phyloP scores from a whole-genome alignment of 2,329 filamentous ascomycete species.

The Metarhizium anisopliae region DNA sequence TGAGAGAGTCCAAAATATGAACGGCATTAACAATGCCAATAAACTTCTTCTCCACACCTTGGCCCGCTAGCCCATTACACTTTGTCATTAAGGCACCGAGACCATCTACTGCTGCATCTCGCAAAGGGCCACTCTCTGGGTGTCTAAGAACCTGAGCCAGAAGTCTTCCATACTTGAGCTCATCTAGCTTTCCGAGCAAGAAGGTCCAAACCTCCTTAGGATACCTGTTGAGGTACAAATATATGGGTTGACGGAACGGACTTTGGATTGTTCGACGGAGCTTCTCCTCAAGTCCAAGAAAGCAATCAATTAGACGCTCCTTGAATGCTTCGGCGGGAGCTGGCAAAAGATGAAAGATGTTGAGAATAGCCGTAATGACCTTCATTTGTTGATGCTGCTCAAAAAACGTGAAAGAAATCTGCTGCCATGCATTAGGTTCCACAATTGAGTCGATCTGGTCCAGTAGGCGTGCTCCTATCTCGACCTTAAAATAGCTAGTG shows the following conservation, averaged over 20 bases:
- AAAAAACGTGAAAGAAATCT: slow-evolving; percentile 88
- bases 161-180: slow-evolving; percentile 82
- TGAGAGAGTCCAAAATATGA: slow-evolving; percentile 74
- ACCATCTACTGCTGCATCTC: slow-evolving; percentile 66
- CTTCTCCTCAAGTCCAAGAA: slow-evolving; percentile 79
- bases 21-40: slow-evolving; percentile 77
- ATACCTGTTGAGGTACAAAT: slow-evolving; percentile 90
- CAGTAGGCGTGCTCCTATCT: slow-evolving; percentile 86
- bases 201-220: slow-evolving; percentile 78
- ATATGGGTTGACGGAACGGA: slow-evolving; percentile 82
- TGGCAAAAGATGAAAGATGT: slow-evolving; percentile 94
- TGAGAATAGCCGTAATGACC: slow-evolving; percentile 87
- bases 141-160: slow-evolving; percentile 79
- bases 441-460: slow-evolving; percentile 91
- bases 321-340: slow-evolving; percentile 86
- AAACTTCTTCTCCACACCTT: slow-evolving; percentile 60
- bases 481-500: slow-evolving; percentile 98
- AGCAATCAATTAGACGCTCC: slow-evolving; percentile 77
- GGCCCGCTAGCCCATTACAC: slow-evolving; percentile 53
- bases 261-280: slow-evolving; percentile 82
- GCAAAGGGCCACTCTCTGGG: slow-evolving; percentile 62
- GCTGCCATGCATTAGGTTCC: slow-evolving; percentile 69
- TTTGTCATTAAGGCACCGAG: slow-evolving; percentile 62
- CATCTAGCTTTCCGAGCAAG: slow-evolving; percentile 69
- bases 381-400: slow-evolving; percentile 92